Conservation (phyloP, 2,329 filamentous ascomycete genomes). For the Colletotrichum coccodes region DNA sequence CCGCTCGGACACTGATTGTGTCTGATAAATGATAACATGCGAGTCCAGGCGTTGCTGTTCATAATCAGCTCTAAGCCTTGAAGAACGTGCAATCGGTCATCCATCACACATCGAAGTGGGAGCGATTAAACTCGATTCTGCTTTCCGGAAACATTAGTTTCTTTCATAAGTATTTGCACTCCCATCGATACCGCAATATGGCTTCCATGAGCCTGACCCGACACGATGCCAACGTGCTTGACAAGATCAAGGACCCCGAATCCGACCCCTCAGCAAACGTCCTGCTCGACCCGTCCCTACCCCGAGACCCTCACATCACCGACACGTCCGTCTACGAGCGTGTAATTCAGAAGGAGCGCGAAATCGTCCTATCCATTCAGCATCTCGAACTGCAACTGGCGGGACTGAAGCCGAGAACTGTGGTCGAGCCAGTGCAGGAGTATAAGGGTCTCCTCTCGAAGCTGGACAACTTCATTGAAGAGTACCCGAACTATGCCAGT, state of each 20-base stretch:
- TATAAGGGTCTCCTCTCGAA: constrained; percentile 59
- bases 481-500: constrained; percentile 75
- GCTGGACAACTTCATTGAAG: constrained; percentile 65
- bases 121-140: not conserved
- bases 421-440: constrained; percentile 50
- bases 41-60: not conserved
- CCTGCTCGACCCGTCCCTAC: constrained; percentile 63
- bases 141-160: not conserved
- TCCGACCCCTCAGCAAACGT: constrained; percentile 64
- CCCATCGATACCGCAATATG: constrained; percentile 48
- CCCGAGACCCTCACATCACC: constrained; percentile 66
- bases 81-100: not conserved
- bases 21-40: constrained; percentile 12
- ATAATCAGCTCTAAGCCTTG: not conserved
- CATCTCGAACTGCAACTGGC: constrained; percentile 63
- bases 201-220: constrained; percentile 60
- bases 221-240: constrained; percentile 70
- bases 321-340: constrained; percentile 61
- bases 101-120: not conserved
- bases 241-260: constrained; percentile 76
- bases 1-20: not conserved
- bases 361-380: constrained; percentile 65
- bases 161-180: not conserved
- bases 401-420: constrained; percentile 48
- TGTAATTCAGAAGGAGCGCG: constrained; percentile 61